Evolutionary conservation across 257 asterid genomes (phyloP), one percentile per base, ranked within the genome.

Genomic region (Nyctanthes arbortristis): DNA sequence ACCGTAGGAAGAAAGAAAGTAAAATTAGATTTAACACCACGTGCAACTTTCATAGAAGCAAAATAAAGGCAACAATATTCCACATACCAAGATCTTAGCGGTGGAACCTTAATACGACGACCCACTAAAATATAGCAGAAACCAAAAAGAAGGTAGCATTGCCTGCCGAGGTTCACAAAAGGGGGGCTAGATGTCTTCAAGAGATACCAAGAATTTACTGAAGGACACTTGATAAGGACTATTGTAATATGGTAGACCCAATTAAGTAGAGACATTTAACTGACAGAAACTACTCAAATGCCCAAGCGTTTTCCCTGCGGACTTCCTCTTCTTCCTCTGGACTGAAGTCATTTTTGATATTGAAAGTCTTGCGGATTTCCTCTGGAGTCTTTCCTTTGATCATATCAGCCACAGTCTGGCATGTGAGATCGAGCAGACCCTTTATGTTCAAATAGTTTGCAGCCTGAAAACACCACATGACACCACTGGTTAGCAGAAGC

Each of bases 261-360:
- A 35, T 7, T 16, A 47, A 20, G 18, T 49, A 64, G 25, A 47
- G 33, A 71, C 30, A 62, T 14, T 52, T 52, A 52, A 52, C 34
- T 25, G 7, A 10, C 58, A 18, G 3, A 7, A 5, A 25, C 81
- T 84, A 84, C 82, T 87, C 93, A 20, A 84, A 82, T 3, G 90
- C 88, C 90, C 88, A 84, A 0, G 88, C 89, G 39, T 82, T 87
- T 82, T 87, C 89, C 82, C 87, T 73, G 31, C 87, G 84, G 18
- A 84, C 88, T 81, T 86, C 92, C 76, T 86, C 89, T 56, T 86
- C 91, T 43, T 85, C 91, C 70, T 83, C 91, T 0, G 92, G 82
- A 0, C 85, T 83, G 63, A 86, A 83, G 37, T 83, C 89, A 24
- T 86, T 83, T 72, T 83, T 79, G 68, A 86, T 81, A 77, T 83